Evolutionary conservation across 495 filamentous ascomycete genomes (phyloP), one percentile per base, ranked within the genome.

Genomic region (Margaritispora aquatica): DNA sequence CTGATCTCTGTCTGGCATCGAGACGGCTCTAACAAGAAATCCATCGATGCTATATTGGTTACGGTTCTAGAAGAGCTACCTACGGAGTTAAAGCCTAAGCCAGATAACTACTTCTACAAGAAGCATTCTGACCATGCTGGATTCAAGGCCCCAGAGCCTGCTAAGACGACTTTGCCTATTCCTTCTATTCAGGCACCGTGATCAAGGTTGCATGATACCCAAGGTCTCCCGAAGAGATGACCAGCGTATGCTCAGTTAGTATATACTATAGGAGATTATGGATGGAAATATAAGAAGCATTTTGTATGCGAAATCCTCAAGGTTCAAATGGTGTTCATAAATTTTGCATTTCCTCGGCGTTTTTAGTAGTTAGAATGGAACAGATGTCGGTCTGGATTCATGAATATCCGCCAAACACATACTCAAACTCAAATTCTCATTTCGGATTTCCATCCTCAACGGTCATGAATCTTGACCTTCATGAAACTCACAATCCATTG

Each of bases 1-100:
- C 80, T 92, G 38, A 86, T 96, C 67, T 86, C 84, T 51, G 81
- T 96, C 62, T 96, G 92, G 92, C 92, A 95, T 72, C 87, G 91
- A 31, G 87, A 92, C 63, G 78, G 78, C 29, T 84, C 81, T 17
- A 87, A 89, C 68, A 77, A 88, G 58, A 82, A 77, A 58, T 91
- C 88, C 2, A 84, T 92, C 59, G 83, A 90, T 59, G 77, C 73
- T 44, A 80, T 96, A 19, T 76, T 89, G 29, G 70, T 78, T 59
- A 83, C 80, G 23, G 84, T 94, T 17, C 74, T 94, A 20, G 81
- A 86, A 19, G 78, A 84, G 51, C 71, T 96, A 2, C 84, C 85
- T 1, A 75, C 77, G 4, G 84, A 88, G 59, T 70, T 94, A 29
- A 75, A 76, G 50, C 89, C 88, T 7, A 85, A 83, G 73, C 73